Evolutionary conservation across 371 early-diverging fungal genomes (phyloP).

Genomic region (Rhizopus microsporus): DNA sequence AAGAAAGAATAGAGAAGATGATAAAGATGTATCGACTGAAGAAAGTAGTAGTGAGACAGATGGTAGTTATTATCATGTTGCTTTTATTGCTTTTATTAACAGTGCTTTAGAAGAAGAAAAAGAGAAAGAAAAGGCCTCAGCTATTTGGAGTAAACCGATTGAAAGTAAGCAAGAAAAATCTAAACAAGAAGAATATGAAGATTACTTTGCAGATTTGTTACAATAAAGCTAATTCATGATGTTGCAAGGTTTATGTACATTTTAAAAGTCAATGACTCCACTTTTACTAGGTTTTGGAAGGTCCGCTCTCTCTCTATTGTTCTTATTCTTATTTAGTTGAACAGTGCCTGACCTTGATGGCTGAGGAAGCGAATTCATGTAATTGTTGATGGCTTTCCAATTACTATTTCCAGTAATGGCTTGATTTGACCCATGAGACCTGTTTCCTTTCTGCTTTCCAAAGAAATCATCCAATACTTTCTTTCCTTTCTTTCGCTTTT

Average conservation of each 20-base stretch:
- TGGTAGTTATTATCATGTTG: not conserved
- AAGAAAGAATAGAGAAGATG: conserved; percentile 7
- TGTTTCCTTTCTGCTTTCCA: not conserved
- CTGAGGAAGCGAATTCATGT: conserved; percentile 12
- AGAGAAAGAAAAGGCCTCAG: conserved; percentile 8
- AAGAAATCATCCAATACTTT: conserved; percentile 14
- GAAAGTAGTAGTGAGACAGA: conserved; percentile 6
- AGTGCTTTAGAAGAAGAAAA: conserved; percentile 7
- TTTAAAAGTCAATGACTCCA: conserved; percentile 24
- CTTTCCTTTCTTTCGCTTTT: not conserved
- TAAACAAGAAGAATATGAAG: conserved; percentile 30
- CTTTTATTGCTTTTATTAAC: no score
- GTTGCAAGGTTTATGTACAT: not conserved
- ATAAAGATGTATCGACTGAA: not conserved
- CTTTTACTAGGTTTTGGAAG: conserved; percentile 26
- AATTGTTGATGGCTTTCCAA: conserved; percentile 24
- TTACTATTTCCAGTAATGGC: conserved; percentile 18
- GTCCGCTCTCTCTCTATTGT: not conserved
- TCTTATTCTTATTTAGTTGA: conserved; percentile 7
- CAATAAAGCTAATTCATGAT: not conserved
- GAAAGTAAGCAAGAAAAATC: conserved; percentile 41
- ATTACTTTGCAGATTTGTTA: not conserved
- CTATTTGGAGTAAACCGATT: conserved; percentile 42
- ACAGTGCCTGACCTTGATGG: conserved; percentile 29
- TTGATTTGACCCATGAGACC: not conserved